Evolutionary conservation across 306 rosid species (phyloP).

Genomic region (Ormosia emarginata): DNA sequence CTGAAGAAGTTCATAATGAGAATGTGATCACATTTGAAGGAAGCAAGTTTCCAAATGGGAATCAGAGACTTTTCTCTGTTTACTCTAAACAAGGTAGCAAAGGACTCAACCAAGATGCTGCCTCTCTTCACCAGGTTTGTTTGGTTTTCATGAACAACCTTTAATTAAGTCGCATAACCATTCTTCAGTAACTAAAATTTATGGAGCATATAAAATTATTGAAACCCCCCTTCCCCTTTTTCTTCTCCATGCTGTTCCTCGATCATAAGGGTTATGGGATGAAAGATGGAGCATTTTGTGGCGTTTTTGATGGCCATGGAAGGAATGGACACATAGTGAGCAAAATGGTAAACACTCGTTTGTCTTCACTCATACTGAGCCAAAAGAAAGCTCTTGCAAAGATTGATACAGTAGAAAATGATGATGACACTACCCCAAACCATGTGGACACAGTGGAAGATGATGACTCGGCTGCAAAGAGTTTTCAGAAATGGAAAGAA

Average conservation of each 20-base stretch:
- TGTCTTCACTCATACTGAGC: slow-evolving; percentile 44
- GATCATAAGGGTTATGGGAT: slow-evolving; percentile 48
- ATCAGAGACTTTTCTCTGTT: slow-evolving; percentile 35
- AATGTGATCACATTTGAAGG: slow-evolving; percentile 29
- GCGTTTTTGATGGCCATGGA: slow-evolving; percentile 91
- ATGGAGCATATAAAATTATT: background rate
- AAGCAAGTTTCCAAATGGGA: background rate
- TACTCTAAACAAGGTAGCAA: slow-evolving; percentile 57
- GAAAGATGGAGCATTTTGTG: slow-evolving; percentile 45
- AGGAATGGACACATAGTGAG: slow-evolving; percentile 63
- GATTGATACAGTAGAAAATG: background rate
- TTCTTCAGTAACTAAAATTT: background rate
- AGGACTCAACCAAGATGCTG: slow-evolving; percentile 80
- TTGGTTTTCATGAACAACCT: background rate
- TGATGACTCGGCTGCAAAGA: slow-evolving; percentile 5
- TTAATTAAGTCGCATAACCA: background rate
- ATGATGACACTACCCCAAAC: background rate
- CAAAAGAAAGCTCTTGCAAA: slow-evolving; percentile 32
- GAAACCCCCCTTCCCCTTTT: background rate
- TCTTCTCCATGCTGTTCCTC: background rate
- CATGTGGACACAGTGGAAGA: background rate
- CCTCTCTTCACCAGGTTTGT: slow-evolving; percentile 63
- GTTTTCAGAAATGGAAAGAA: slow-evolving; percentile 40
- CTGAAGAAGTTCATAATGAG: slow-evolving; percentile 34
- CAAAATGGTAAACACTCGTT: slow-evolving; percentile 41